phyloP scores from a whole-genome alignment of 306 rosid genomes.

The Lotus japonicus region DNA sequence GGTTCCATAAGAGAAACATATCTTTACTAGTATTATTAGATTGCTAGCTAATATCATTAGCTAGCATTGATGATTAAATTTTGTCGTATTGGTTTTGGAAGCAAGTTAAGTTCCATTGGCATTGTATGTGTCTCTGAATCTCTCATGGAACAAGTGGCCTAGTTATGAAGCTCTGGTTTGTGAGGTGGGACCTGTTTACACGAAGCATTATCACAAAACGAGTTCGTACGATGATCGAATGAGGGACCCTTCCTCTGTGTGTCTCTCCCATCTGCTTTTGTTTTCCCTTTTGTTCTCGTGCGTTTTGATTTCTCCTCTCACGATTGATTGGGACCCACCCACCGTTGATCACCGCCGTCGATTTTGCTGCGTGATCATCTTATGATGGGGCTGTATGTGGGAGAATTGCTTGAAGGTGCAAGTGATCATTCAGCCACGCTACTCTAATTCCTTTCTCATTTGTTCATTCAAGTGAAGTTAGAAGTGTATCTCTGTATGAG shows the following conservation, averaged over 20 bases:
- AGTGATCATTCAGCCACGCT: too few relatives aligned
- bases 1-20: too few relatives aligned
- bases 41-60: too few relatives aligned
- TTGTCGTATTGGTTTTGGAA: slow-evolving; percentile 55
- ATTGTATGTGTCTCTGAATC: not conserved
- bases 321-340: slow-evolving; percentile 10
- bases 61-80: not conserved
- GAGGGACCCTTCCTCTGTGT: not conserved
- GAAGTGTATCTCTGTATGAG: too few relatives aligned
- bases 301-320: not conserved
- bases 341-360: slow-evolving; percentile 28
- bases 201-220: slow-evolving; percentile 27
- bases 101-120: too few relatives aligned
- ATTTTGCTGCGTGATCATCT: not conserved
- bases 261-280: not conserved
- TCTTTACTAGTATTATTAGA: too few relatives aligned
- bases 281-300: not conserved
- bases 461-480: too few relatives aligned
- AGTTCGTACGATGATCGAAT: slow-evolving; percentile 42
- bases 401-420: too few relatives aligned
- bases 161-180: slow-evolving; percentile 3
- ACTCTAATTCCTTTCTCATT: too few relatives aligned
- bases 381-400: too few relatives aligned
- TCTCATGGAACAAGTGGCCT: slow-evolving; percentile 37
- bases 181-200: slow-evolving; percentile 25